Evolutionary conservation across 176 grass and related monocot species (phyloP).

Genomic region (Themeda triandra): DNA sequence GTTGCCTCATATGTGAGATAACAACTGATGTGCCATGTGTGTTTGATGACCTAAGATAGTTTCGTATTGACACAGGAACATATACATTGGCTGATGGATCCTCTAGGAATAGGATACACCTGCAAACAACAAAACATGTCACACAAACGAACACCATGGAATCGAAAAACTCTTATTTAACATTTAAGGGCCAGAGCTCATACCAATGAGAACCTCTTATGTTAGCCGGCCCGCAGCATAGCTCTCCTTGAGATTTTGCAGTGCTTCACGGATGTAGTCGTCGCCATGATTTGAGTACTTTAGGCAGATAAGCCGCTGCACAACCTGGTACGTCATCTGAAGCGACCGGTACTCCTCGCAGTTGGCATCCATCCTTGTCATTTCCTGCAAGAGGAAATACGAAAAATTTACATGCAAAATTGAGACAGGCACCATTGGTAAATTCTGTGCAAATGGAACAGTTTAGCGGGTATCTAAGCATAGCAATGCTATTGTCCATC

Average conservation of each 20-base stretch:
- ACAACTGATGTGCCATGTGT: not conserved
- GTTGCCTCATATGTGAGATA: not conserved
- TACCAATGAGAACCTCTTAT: not conserved
- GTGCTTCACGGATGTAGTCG: slow-evolving; percentile 56
- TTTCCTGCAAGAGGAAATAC: slow-evolving; percentile 47
- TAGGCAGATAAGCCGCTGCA: slow-evolving; percentile 74
- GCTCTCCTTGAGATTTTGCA: slow-evolving; percentile 70
- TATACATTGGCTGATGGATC: slow-evolving; percentile 5
- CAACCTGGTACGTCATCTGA: slow-evolving; percentile 60
- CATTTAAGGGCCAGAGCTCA: not conserved
- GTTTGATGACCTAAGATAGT: not conserved
- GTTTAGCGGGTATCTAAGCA: not conserved
- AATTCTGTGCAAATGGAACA: not conserved
- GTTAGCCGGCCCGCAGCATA: slow-evolving; percentile 44
- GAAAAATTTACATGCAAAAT: not conserved
- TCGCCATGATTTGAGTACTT: slow-evolving; percentile 94
- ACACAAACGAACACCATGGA: not conserved
- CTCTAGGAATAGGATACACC: not conserved
- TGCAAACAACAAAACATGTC: not conserved
- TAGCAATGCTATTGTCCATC: not conserved
- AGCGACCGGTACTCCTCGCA: slow-evolving; percentile 59
- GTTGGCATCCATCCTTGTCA: slow-evolving; percentile 66
- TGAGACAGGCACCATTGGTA: not conserved
- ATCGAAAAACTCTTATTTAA: not conserved
- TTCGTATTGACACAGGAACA: not conserved